Evolutionary conservation across 31 red algal species (phyloP), one percentile per base, ranked within the genome.

Genomic region (Bonnemaisonia californica): DNA sequence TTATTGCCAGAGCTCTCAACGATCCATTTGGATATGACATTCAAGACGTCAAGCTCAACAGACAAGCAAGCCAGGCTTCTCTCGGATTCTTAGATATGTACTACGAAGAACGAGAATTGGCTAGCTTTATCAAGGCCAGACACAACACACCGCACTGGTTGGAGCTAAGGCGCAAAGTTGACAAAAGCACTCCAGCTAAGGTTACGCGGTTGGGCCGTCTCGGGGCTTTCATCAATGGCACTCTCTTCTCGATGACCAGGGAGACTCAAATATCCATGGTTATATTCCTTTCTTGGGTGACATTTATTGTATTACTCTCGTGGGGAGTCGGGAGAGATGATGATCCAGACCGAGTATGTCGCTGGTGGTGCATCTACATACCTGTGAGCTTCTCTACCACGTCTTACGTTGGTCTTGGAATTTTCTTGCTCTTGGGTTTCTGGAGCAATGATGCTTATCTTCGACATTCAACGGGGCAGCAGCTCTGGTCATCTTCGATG

Each of bases 1-100:
- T 40, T 1, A 64, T 76, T 75, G 82, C 66, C 21, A 33, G 45
- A 26, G 74, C 60, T 13, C 41, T 87, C 1, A 79, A 33, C 27
- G 72, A 87, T 39, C 84, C 84, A 1, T 87, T 69, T 71, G 84
- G 84, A 9, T 87, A 42, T 60, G 84, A 87, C 24, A 40, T 79
- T 30, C 61, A 87, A 31, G 84, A 87, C 27, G 34, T 87, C 33
- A 87, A 62, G 74, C 84, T 87, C n/a, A 79, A 79, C 61, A 51
- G 45, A 51, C 45, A 11, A 11, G 45, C 45, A 51, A 51, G 45
- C 16, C 9, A 7, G 16, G 45, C 7, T 16, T 7, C 45, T 51
- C 16, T 51, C 9, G 9, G 45, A 16, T 51, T 51, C 45, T 51
- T 51, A 16, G 16, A 51, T 16, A 51, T 51, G 45, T 51, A 51